Base-by-base conservation (phyloP, 2,329 filamentous ascomycete species). In the Claviceps sp. region DNA sequence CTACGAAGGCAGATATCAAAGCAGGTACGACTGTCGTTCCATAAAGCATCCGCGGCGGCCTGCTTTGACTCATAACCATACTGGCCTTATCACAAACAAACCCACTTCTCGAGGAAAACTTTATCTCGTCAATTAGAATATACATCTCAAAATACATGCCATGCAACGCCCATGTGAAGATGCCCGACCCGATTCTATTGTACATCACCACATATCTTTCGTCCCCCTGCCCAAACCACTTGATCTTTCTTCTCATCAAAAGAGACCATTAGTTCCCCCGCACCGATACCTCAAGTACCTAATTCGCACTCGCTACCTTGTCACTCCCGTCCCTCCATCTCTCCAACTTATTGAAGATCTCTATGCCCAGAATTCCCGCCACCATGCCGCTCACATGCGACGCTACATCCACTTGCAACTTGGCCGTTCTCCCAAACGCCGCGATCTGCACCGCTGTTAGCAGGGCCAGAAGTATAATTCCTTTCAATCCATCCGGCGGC, bases 401-500 rank as follows among this genome's bases (percentile, higher is more conserved):
- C 46, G 72, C 69, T 16, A 79, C 60, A 53, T 81, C 77, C 37
- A 77, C 62, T 48, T 64, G 67, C 50, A 70, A 63, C 54, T 65
- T 67, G 34, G 60, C 63, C 52, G 67, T 65, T 51, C 70, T 72
- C 46, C 74, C 69, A 55, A 75, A 59, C 8, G 66, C 72, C 18
- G 74, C 66, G 24, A 80, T 58, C 58, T 80, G 76, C 41, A 78
- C 57, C 11, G 74, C 72, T 16, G 76, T 59, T 18, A 77, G 61
- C 49, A 77, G 56, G n/a, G 72, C 72, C 51, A 82, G 63, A 57
- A 81, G 74, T 1, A 71, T 71, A 13, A 81, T 67, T 0, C 77
- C 76, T 52, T 78, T 73, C 9, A 81, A 71, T 26, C 74, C 78
- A 36, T 77, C 73, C n/a, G 76, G 72, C 13, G 79, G 79, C 54